Conservation (phyloP, 2,329 filamentous ascomycete genomes). For the Ceratocystis cubensis region DNA sequence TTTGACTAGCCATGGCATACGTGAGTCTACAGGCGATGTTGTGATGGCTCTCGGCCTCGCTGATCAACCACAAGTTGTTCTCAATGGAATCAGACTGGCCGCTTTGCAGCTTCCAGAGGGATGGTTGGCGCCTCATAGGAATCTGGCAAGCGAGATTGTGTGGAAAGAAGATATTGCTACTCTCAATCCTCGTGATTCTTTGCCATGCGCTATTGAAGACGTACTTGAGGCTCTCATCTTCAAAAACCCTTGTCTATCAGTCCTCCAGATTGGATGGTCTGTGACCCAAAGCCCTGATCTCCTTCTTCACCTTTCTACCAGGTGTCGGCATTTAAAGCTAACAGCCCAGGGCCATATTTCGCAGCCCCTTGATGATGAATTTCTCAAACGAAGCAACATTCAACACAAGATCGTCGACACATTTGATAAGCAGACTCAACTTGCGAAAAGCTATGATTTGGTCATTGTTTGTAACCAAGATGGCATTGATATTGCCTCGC, state of each 20-base stretch:
- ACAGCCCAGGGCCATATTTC: slow-evolving; percentile 3
- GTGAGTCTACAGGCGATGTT: slow-evolving; percentile 34
- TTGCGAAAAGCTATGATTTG: slow-evolving; percentile 12
- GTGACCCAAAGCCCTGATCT: neutral
- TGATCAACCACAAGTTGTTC: slow-evolving; percentile 30
- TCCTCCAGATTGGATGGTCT: slow-evolving; percentile 31
- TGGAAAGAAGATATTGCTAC: slow-evolving; percentile 34
- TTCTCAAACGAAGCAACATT: neutral
- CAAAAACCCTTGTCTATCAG: slow-evolving; percentile 30
- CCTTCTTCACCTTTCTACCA: neutral
- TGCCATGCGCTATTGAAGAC: slow-evolving; percentile 21
- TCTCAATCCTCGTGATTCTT: slow-evolving; percentile 6
- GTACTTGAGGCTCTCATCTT: slow-evolving; percentile 30
- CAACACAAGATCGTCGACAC: slow-evolving; percentile 10
- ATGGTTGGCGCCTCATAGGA: slow-evolving; percentile 38
- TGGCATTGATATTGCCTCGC: slow-evolving; percentile 11
- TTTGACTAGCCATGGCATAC: slow-evolving; percentile 29
- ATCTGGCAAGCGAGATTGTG: slow-evolving; percentile 37
- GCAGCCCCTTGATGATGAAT: neutral
- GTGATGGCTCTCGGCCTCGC: slow-evolving; percentile 31
- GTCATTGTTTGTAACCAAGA: slow-evolving; percentile 9
- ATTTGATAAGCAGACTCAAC: neutral
- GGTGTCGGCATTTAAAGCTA: neutral
- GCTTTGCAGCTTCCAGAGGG: slow-evolving; percentile 24
- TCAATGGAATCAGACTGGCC: slow-evolving; percentile 34